Conservation (phyloP, 2,329 filamentous ascomycete genomes). For the Diaporthe citri region DNA sequence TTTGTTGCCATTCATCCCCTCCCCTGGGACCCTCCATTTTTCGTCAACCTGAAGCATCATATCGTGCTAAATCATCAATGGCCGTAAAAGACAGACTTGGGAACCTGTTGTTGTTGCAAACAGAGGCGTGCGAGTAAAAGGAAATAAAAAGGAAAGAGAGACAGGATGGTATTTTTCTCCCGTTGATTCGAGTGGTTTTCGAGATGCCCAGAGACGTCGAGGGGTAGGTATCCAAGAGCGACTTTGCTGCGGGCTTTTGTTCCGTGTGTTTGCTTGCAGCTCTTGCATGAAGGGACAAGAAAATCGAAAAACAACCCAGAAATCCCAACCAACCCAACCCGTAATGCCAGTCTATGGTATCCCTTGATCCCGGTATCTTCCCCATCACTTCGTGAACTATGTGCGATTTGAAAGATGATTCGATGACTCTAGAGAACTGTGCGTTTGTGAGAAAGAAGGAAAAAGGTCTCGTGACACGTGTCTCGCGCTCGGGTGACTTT, state of each 20-base stretch:
- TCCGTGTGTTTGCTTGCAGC: background rate
- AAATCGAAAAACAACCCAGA: slow-evolving; percentile 1
- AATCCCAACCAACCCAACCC: slow-evolving; percentile 16
- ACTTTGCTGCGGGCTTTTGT: background rate
- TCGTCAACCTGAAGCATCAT: slow-evolving; percentile 37
- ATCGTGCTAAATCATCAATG: slow-evolving; percentile 34
- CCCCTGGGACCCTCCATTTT: background rate
- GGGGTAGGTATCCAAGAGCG: slow-evolving; percentile 1
- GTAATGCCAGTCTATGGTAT: slow-evolving; percentile 32
- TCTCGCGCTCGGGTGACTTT: background rate
- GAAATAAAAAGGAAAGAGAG: background rate
- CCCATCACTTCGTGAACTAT: slow-evolving; percentile 33
- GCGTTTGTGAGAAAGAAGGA: slow-evolving; percentile 7
- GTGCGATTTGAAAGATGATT: slow-evolving; percentile 26
- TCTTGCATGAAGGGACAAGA: slow-evolving; percentile 7
- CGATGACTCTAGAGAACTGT: slow-evolving; percentile 23
- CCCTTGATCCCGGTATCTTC: slow-evolving; percentile 17
- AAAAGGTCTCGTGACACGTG: slow-evolving; percentile 3
- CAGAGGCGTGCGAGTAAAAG: background rate
- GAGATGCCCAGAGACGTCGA: background rate
- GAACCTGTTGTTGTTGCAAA: background rate
- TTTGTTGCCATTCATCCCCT: background rate
- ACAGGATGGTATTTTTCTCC: background rate
- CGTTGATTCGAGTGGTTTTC: background rate
- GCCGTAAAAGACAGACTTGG: slow-evolving; percentile 34